Evolutionary conservation across 2,329 filamentous ascomycete genomes (phyloP).

Genomic region (Stemphylium vesicarium): DNA sequence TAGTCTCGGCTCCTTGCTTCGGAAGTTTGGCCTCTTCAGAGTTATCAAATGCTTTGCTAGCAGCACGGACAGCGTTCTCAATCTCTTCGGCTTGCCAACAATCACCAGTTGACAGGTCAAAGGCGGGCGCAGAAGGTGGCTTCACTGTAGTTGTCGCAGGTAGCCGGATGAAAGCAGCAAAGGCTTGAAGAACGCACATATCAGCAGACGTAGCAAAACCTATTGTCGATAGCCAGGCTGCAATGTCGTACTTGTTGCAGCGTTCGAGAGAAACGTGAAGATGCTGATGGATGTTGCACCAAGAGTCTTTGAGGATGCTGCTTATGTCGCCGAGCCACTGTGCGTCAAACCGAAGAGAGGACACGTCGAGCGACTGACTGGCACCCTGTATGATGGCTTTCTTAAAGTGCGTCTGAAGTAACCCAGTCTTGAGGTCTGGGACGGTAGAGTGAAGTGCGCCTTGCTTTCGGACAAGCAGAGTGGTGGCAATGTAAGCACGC

Average conservation of each 20-base stretch:
- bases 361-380: not conserved
- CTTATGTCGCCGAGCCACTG: conserved; percentile 26
- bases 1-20: conserved; percentile 13
- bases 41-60: not conserved
- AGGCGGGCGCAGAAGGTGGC: not conserved
- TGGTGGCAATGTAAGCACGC: conserved; percentile 19
- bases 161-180: conserved; percentile 21
- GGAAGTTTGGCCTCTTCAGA: conserved; percentile 18
- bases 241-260: conserved; percentile 26
- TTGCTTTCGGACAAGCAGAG: conserved; percentile 23
- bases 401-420: conserved; percentile 15
- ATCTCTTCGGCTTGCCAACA: not conserved
- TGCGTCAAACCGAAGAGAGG: conserved; percentile 25
- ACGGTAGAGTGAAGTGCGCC: conserved; percentile 16
- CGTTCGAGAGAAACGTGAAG: conserved; percentile 38
- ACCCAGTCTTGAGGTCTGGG: not conserved
- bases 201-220: conserved; percentile 25
- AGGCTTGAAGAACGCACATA: conserved; percentile 26
- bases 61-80: not conserved
- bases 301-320: conserved; percentile 14
- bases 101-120: conserved; percentile 16
- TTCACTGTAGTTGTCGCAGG: not conserved
- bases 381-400: conserved; percentile 10
- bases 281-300: conserved; percentile 32
- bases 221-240: conserved; percentile 29